These are phyloP conservation scores for Saprolegnia diclina DNA, from an alignment of 352 stramenopile species.

Conservation along the genomic window DNA sequence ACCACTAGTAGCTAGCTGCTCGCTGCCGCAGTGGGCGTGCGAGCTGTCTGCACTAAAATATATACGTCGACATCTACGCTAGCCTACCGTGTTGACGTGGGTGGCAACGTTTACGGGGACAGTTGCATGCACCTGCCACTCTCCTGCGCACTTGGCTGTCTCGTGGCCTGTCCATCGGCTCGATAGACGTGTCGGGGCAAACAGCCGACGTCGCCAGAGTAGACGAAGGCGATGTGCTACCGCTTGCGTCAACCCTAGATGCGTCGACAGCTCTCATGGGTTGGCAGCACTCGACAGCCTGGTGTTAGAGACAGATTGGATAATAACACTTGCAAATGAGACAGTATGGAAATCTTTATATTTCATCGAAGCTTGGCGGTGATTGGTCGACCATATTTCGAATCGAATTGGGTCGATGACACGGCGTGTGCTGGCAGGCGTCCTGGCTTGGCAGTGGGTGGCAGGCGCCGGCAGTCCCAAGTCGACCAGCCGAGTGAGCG, in stretches of 20 bases:
- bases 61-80: no score
- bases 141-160: neutral
- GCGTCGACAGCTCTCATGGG: neutral
- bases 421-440: neutral
- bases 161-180: no score
- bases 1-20: no score
- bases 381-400: neutral
- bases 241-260: neutral
- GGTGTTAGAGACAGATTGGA: neutral
- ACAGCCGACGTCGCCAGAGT: neutral
- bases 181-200: no score
- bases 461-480: no score
- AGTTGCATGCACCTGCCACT: neutral
- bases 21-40: no score
- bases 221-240: neutral
- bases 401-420: neutral
- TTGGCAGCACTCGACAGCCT: neutral
- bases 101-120: neutral
- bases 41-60: no score
- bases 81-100: neutral
- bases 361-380: neutral
- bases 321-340: neutral
- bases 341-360: neutral
- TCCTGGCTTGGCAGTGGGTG: neutral
- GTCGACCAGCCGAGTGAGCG: no score